Evolutionary conservation across 768 basidiomycete species (phyloP), one percentile per base, ranked within the genome.

Genomic region (Mycena rosella): DNA sequence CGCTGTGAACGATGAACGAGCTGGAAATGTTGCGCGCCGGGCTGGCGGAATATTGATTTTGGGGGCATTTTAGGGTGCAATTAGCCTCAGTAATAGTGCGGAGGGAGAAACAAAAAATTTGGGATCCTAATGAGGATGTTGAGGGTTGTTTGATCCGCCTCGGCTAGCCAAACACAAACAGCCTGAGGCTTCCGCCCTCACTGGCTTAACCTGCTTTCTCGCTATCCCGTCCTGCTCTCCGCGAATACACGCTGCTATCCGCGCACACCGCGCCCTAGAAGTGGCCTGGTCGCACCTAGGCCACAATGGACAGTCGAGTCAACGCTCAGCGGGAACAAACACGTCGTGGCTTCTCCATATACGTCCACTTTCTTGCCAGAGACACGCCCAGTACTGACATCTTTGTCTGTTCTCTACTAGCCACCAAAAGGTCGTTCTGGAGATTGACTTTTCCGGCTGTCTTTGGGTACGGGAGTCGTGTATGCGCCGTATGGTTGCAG

Each of bases 1-100:
- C 97, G 84, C 75, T 96, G 96, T 10, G 96, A 98, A 66, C 98
- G 88, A 77, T 99, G 96, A 24, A 99, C 96, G 42, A 99, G 93
- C 82, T 98, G 96, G 73, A 97, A 99, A 77, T 98, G 96, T 74
- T 91, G 90, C 61, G 92, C 90, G 24, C 94, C 95, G 10, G 97
- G 94, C 71, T 91, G 91, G 65, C 95, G 90, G 83, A 94, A 99
- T 70, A 96, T 87, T 17, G 96, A 96, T 81, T 92, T 94, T 72
- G 85, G 82, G 42, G 93, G 86, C 93, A 94, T 47, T n/a, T 13
- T 44, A 20, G 42, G 18, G 42, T 2, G 11, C 32, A 11, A 11
- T n/a, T 38, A 3, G 14, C 15, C 3, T 6, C 42, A 10, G 42
- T n/a, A 14, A 14, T 94, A 72, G 65, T 76, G 70, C 69, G 63